Conservation (phyloP, 805 yeast genomes). For the Kuraishia borneana region DNA sequence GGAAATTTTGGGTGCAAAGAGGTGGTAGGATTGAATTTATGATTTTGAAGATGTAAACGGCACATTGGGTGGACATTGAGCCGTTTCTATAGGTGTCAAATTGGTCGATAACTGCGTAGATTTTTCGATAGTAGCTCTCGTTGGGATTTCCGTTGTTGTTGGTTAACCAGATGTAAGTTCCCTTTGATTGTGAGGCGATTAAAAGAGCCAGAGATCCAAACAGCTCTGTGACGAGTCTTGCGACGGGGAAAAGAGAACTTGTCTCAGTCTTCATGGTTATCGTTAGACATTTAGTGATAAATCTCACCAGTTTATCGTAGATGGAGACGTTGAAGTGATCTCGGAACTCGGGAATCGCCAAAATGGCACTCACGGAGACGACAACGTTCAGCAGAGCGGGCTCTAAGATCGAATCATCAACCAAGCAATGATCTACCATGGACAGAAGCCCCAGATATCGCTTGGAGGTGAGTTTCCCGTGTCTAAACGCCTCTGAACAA, state of each 20-base stretch:
- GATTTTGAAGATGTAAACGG: constrained; percentile 25
- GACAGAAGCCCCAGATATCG: not conserved
- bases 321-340: not conserved
- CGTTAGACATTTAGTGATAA: not conserved
- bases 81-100: constrained; percentile 3
- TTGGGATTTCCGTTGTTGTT: not conserved
- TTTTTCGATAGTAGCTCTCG: constrained; percentile 1
- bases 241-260: not conserved
- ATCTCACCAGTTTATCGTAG: not conserved
- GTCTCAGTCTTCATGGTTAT: not conserved
- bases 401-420: too few species aligned
- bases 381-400: constrained; percentile 7
- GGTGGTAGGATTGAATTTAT: constrained; percentile 32
- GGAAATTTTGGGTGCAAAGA: constrained; percentile 28
- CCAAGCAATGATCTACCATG: too few species aligned
- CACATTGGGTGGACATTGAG: constrained; percentile 12
- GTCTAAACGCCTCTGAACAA: not conserved
- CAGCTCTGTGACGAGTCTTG: not conserved
- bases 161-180: not conserved
- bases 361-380: not conserved
- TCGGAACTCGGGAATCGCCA: not conserved
- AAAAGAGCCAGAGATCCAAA: not conserved
- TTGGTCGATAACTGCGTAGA: constrained; percentile 1
- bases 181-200: not conserved
- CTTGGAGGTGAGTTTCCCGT: not conserved